Conservation (phyloP, 2,329 filamentous ascomycete genomes). For the Cladosporium sp. region DNA sequence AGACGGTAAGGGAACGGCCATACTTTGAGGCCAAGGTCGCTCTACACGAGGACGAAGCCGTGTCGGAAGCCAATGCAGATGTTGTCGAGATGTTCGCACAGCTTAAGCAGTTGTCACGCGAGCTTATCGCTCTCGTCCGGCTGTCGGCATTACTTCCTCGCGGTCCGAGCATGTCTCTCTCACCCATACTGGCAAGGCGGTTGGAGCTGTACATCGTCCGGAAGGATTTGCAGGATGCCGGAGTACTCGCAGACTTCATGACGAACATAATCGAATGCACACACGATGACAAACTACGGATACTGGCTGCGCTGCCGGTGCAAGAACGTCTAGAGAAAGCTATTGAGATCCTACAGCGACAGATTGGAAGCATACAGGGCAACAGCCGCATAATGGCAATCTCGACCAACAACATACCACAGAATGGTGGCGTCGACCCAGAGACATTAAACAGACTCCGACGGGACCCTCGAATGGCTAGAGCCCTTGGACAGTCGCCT, state of each 20-base stretch:
- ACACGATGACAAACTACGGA: slow-evolving; percentile 86
- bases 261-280: slow-evolving; percentile 84
- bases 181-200: slow-evolving; percentile 80
- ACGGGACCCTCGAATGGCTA: slow-evolving; percentile 43
- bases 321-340: slow-evolving; percentile 78
- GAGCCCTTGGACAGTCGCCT: slow-evolving; percentile 33
- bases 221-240: slow-evolving; percentile 80
- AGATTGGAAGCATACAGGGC: slow-evolving; percentile 80
- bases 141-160: slow-evolving; percentile 82
- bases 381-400: slow-evolving; percentile 83
- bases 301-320: slow-evolving; percentile 78
- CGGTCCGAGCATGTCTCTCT: slow-evolving; percentile 65
- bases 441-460: slow-evolving; percentile 46
- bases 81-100: slow-evolving; percentile 72
- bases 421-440: slow-evolving; percentile 42
- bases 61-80: slow-evolving; percentile 57
- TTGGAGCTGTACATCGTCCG: slow-evolving; percentile 84
- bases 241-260: slow-evolving; percentile 92
- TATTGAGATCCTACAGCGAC: slow-evolving; percentile 78
- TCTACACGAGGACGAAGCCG: slow-evolving; percentile 63
- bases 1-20: slow-evolving; percentile 72
- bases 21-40: slow-evolving; percentile 83
- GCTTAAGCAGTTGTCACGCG: slow-evolving; percentile 80
- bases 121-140: slow-evolving; percentile 80
- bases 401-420: slow-evolving; percentile 57